These are phyloP conservation scores for Flaveria brownii DNA, from an alignment of 129 eudicot species.

Conservation along the genomic window DNA sequence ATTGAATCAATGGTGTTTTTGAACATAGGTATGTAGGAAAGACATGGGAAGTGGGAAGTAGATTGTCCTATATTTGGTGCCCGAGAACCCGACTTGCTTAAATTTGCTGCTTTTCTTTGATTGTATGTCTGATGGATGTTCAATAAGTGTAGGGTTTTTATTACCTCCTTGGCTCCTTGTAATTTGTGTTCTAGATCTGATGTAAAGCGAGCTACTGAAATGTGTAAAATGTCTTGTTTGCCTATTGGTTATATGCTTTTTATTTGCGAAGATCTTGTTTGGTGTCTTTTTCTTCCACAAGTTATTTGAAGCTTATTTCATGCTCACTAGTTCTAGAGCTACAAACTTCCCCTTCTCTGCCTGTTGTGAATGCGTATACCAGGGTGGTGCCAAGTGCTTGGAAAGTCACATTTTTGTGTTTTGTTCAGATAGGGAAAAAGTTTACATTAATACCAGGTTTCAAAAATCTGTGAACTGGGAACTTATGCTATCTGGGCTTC, in stretches of 20 bases:
- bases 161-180: background rate
- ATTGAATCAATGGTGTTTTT: slow-evolving; percentile 1
- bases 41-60: background rate
- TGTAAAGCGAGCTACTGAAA: background rate
- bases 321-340: slow-evolving; percentile 10
- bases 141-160: slow-evolving; percentile 2
- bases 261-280: background rate
- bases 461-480: background rate
- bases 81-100: background rate
- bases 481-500: slow-evolving; percentile 1
- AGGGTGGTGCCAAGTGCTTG: background rate
- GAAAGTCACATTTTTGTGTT: background rate
- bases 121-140: background rate
- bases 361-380: background rate
- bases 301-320: background rate
- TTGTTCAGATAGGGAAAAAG: background rate
- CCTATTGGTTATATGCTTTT: slow-evolving; percentile 20
- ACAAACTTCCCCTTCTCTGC: slow-evolving; percentile 5
- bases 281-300: background rate
- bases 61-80: background rate
- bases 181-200: background rate
- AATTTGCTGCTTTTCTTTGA: background rate
- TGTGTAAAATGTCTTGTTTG: background rate
- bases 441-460: background rate
- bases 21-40: background rate